A percentile compares a stretch with the other conserved stretches of the same genome.
These are phyloP conservation scores for Balamuthia mandrillaris DNA, from an alignment of 208 protist species.

Conservation along the genomic window DNA sequence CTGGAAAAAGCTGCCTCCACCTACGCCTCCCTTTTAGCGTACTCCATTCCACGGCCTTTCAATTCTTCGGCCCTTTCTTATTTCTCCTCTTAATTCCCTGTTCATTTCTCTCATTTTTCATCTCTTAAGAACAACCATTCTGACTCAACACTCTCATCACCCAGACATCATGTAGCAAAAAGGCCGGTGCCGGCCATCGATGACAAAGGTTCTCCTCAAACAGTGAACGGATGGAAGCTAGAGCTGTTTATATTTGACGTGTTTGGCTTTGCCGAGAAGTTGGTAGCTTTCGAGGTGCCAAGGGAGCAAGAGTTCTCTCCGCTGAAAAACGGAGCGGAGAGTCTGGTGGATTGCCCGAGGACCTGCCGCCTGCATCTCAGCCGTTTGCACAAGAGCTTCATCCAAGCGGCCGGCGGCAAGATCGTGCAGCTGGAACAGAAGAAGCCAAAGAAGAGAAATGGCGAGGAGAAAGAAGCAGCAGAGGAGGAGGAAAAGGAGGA, in stretches of 20 bases:
- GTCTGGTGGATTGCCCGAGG: conserved; percentile 77
- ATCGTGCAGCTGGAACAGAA: not conserved
- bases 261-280: conserved; percentile 73
- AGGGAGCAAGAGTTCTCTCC: conserved; percentile 90
- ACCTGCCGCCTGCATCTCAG: conserved; percentile 77
- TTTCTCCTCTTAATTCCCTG: not conserved
- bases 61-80: too few relatives aligned
- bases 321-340: conserved; percentile 90
- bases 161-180: too few relatives aligned
- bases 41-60: not conserved
- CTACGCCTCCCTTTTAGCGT: conserved; percentile 1
- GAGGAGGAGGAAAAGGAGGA: not conserved
- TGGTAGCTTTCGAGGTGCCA: conserved; percentile 82
- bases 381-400: conserved; percentile 74
- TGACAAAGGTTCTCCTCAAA: conserved; percentile 16
- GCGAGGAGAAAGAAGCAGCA: not conserved
- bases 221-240: conserved; percentile 78
- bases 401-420: conserved; percentile 49
- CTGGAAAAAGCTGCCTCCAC: conserved; percentile 49
- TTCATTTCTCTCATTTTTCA: not conserved
- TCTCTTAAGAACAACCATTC: too few relatives aligned
- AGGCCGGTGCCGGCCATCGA: conserved; percentile 64
- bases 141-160: too few relatives aligned
- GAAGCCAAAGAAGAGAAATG: not conserved
- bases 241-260: conserved; percentile 97